A percentile compares a stretch with the other conserved stretches of the same genome.
These are phyloP conservation scores for Xylariaceae sp. DNA, from an alignment of 2,329 filamentous ascomycete species.

Conservation along the genomic window DNA sequence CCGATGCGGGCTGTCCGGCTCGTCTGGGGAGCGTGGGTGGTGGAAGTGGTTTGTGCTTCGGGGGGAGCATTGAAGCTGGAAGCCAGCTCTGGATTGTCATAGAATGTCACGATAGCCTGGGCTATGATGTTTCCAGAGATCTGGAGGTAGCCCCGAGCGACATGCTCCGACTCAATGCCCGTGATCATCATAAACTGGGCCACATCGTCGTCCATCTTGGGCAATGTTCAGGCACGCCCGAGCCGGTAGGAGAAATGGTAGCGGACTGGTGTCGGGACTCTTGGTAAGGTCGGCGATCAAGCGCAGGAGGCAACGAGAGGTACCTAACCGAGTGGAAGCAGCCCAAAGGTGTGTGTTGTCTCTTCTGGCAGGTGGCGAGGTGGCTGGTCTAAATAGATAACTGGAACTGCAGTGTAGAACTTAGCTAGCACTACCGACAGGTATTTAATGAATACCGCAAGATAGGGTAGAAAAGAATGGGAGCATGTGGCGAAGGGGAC, in stretches of 20 bases:
- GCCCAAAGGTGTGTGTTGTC: too few relatives aligned
- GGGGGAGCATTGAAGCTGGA: slow-evolving; percentile 42
- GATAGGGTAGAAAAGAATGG: too few relatives aligned
- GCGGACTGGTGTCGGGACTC: too few relatives aligned
- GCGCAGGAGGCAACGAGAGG: too few relatives aligned
- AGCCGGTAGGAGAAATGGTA: not conserved
- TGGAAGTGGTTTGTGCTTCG: slow-evolving; percentile 34
- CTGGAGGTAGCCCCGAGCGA: slow-evolving; percentile 79
- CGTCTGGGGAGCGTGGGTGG: slow-evolving; percentile 35
- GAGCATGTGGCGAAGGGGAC: too few relatives aligned
- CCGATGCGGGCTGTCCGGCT: slow-evolving; percentile 28
- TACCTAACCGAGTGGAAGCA: too few relatives aligned
- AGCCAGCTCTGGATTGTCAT: slow-evolving; percentile 77
- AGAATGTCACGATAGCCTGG: slow-evolving; percentile 86
- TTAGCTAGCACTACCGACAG: too few relatives aligned
- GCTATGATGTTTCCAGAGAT: slow-evolving; percentile 81
- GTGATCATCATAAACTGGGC: slow-evolving; percentile 81
- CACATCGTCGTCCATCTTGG: slow-evolving; percentile 68
- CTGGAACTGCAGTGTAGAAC: too few relatives aligned
- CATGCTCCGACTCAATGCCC: slow-evolving; percentile 61
- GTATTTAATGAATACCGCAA: too few relatives aligned
- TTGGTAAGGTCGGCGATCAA: too few relatives aligned
- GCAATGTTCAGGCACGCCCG: not conserved
- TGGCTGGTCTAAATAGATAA: too few relatives aligned
- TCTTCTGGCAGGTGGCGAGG: too few relatives aligned